Base-by-base conservation (phyloP, 306 rosid genomes). In the Echinosophora koreensis region DNA sequence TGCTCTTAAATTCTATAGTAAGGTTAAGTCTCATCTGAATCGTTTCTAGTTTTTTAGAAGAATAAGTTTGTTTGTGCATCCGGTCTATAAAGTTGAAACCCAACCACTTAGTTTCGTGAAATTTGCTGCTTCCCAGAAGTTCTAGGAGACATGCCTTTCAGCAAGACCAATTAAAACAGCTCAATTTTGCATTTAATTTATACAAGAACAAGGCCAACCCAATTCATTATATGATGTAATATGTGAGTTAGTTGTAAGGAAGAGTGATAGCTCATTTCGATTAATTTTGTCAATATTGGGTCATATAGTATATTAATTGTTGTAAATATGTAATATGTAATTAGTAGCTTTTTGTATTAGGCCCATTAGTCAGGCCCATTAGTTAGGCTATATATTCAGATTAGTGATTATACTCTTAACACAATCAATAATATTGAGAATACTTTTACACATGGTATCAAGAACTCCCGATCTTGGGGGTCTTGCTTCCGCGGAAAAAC, bases 141-240 rank as follows among this genome's bases (percentile, higher is more conserved):
- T 51, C 34, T 34, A 46, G 69, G n/a, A 58, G 81, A 18, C 42
- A 17, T 44, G 62, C 11, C 37, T 57, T 68, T 55, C 50, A 74
- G 4, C 4, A 44, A 60, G 57, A 35, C 57, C n/a, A 35, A 55
- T 50, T 66, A 77, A 67, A n/a, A 42, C 44, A 77, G 35, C 50
- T 55, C 18, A 32, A 9, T 42, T 17, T 37, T 57, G 57, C 51
- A 56, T 30, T 66, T 77, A 58, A 14, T 44, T 44, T 34, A n/a
- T 32, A 47, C 30, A 17, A 60, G 47, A 8, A 12, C 66, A 63
- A 60, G 56, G 12, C 15, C 65, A 62, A 54, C 14, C 14, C 39
- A 65, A 35, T 6, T 60, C 11, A 50, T 13, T 42, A 80, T 12
- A 37, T 17, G 44, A 62, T 71, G 28, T 27, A 52, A 14, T 71